phyloP scores from a whole-genome alignment of 352 stramenopile genomes.

The Blastocystis sp. region DNA sequence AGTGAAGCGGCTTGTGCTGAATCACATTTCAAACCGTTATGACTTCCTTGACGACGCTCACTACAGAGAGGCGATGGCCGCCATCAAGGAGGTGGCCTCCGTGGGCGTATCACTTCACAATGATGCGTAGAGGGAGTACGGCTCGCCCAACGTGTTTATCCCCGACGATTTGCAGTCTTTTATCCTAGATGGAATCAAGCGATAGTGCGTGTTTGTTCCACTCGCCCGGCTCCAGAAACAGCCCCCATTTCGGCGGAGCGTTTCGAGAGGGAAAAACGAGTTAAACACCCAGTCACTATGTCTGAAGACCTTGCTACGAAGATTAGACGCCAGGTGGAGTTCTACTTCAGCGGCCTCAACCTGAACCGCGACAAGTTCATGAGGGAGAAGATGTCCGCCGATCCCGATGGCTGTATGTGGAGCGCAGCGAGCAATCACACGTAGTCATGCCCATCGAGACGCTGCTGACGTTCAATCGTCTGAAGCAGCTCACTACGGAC shows the following conservation, averaged over 20 bases:
- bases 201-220: neutral
- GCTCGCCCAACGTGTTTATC: slow-evolving; percentile 21
- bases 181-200: slow-evolving; percentile 18
- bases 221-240: neutral
- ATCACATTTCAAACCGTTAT: slow-evolving; percentile 64
- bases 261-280: neutral
- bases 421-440: neutral
- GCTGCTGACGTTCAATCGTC: slow-evolving; percentile 66
- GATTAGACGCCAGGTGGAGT: slow-evolving; percentile 67
- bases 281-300: slow-evolving; percentile 24
- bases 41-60: slow-evolving; percentile 39
- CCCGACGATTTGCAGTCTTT: slow-evolving; percentile 55
- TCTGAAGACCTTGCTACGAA: slow-evolving; percentile 56
- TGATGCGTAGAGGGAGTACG: slow-evolving; percentile 36
- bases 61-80: neutral
- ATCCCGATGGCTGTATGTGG: slow-evolving; percentile 51
- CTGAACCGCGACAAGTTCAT: slow-evolving; percentile 67
- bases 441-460: slow-evolving; percentile 63
- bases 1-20: slow-evolving; percentile 31
- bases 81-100: neutral
- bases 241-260: neutral
- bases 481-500: slow-evolving; percentile 63
- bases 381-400: slow-evolving; percentile 57
- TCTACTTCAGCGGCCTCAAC: slow-evolving; percentile 67
- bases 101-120: neutral